These are phyloP conservation scores for Quercus dentata DNA, from an alignment of 306 rosid species.

Conservation along the genomic window DNA sequence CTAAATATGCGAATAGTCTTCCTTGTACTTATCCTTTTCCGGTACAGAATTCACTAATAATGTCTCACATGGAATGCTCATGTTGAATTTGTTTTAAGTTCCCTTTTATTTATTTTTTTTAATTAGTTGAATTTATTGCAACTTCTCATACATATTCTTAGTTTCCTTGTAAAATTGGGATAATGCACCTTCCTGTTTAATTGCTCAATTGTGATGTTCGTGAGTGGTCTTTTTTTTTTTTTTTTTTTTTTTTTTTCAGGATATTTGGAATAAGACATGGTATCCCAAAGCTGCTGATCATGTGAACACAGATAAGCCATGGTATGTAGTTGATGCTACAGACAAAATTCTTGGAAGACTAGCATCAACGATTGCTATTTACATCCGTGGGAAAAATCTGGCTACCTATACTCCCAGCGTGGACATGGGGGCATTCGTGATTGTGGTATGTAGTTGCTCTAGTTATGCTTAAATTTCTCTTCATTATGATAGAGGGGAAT, in stretches of 20 bases:
- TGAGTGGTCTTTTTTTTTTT: neutral
- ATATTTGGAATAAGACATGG: constrained; percentile 93
- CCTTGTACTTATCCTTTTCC: neutral
- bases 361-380: constrained; percentile 85
- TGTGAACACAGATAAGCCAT: constrained; percentile 75
- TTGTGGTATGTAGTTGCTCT: constrained; percentile 69
- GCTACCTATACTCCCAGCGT: constrained; percentile 91
- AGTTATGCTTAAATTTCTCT: neutral
- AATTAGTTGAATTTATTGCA: no score
- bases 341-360: constrained; percentile 88
- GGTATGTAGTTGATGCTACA: constrained; percentile 92
- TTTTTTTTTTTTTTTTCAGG: constrained; percentile 35
- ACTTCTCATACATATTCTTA: neutral
- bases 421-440: constrained; percentile 96
- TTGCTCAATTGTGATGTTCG: neutral
- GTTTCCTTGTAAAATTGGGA: neutral
- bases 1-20: neutral
- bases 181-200: neutral
- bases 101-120: no score
- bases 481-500: neutral
- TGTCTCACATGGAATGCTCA: neutral
- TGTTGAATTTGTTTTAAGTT: no score
- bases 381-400: constrained; percentile 79
- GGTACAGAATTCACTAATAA: neutral
- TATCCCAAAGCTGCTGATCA: constrained; percentile 97